phyloP scores from a whole-genome alignment of 139 green algal species.

The Asterochloris erici region DNA sequence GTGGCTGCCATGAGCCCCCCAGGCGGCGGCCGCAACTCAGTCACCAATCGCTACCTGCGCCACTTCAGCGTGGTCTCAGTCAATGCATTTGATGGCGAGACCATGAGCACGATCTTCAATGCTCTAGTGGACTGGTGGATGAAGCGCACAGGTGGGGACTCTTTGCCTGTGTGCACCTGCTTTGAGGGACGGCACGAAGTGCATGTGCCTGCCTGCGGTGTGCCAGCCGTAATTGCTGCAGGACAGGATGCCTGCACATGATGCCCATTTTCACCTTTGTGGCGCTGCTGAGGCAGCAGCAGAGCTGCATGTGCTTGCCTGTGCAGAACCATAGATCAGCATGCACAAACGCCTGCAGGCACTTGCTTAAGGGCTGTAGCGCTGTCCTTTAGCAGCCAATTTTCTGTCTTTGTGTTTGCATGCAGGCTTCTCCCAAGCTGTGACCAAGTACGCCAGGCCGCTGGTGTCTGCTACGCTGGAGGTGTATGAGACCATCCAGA shows the following conservation, averaged over 20 bases:
- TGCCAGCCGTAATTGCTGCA: no score
- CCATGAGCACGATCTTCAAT: conserved; percentile 57
- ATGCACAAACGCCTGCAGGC: no score
- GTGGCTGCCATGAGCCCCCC: conserved; percentile 70
- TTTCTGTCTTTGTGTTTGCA: conserved; percentile 66
- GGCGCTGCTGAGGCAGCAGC: no score
- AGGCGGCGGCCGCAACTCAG: conserved; percentile 61
- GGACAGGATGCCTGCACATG: no score
- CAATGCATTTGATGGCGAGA: conserved; percentile 52
- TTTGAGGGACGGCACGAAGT: no score
- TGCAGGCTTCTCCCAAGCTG: conserved; percentile 24
- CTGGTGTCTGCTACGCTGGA: conserved; percentile 64
- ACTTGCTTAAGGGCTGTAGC: neutral
- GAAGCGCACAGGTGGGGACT: neutral
- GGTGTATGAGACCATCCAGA: conserved; percentile 54
- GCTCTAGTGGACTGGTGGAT: conserved; percentile 18
- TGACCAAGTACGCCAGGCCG: conserved; percentile 20
- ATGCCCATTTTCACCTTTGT: no score
- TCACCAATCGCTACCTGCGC: conserved; percentile 64
- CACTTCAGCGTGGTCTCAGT: conserved; percentile 65
- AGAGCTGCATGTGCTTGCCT: no score
- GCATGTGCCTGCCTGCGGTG: no score
- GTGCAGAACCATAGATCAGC: no score
- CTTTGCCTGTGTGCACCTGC: no score
- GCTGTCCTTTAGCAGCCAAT: conserved; percentile 35